Percentiles rank a stretch among this genome's conserved stretches.
phyloP scores from a whole-genome alignment of 75 land plant species.

The Chamaecyparis obtusa region DNA sequence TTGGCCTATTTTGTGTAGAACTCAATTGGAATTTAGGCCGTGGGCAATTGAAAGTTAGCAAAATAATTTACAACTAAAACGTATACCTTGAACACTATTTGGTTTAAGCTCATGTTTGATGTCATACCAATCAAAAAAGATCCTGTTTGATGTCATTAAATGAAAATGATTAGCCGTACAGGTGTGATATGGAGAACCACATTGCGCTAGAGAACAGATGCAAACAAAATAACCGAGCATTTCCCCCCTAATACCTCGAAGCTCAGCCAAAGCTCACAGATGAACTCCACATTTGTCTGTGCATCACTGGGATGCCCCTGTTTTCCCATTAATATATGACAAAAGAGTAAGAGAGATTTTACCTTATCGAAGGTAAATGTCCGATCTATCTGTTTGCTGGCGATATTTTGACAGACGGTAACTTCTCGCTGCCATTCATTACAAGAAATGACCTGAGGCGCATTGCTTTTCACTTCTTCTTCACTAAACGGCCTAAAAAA shows the following conservation, averaged over 20 bases:
- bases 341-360: background rate
- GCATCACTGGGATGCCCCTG: background rate
- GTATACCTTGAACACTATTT: background rate
- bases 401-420: constrained; percentile 70
- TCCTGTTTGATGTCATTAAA: background rate
- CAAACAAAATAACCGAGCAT: background rate
- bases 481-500: constrained; percentile 67
- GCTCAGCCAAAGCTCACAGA: background rate
- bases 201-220: background rate
- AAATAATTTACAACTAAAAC: background rate
- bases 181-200: background rate
- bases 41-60: background rate
- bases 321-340: background rate
- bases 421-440: constrained; percentile 76
- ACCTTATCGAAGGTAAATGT: constrained; percentile 91
- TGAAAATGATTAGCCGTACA: background rate
- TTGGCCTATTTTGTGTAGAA: background rate
- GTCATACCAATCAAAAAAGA: background rate
- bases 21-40: background rate
- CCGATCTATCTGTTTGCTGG: constrained; percentile 76
- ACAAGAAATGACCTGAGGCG: constrained; percentile 84
- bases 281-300: background rate
- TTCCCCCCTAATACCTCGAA: background rate
- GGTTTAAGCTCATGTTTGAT: background rate
- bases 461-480: constrained; percentile 70